Evolutionary conservation across 73 alveolate genomes (phyloP).

Genomic region (Halteria grandinella): DNA sequence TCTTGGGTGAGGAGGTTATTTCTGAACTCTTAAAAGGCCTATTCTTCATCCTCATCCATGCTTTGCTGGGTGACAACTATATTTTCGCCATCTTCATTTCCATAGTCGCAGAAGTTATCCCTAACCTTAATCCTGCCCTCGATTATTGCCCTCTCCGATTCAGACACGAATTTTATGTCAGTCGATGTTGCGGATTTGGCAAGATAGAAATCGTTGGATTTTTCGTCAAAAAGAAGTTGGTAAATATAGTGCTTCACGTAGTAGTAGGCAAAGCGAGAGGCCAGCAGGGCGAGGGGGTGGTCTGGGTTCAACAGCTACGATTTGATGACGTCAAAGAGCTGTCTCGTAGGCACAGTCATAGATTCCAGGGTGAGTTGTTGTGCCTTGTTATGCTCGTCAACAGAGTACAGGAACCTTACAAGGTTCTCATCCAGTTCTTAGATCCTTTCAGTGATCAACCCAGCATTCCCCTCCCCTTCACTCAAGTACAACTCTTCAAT

Average conservation of each 20-base stretch:
- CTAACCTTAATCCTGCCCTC: too few relatives aligned
- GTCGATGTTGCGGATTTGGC: too few relatives aligned
- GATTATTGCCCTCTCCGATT: too few relatives aligned
- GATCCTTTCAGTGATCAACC: too few relatives aligned
- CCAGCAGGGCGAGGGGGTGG: conserved; percentile 3
- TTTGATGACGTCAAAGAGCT: conserved; percentile 9
- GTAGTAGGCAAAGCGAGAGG: neutral
- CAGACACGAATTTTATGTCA: too few relatives aligned
- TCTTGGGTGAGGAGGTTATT: neutral
- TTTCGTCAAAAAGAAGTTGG: conserved; percentile 8
- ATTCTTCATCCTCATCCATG: neutral
- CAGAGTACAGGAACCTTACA: neutral
- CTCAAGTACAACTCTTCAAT: too few relatives aligned
- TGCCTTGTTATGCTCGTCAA: too few relatives aligned
- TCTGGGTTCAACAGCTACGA: neutral
- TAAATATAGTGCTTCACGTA: conserved; percentile 8
- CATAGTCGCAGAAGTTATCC: neutral
- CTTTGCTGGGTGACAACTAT: too few relatives aligned
- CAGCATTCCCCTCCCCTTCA: too few relatives aligned
- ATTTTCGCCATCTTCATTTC: neutral
- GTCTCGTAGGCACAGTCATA: conserved; percentile 5
- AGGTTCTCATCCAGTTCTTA: neutral
- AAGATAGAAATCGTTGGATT: conserved; percentile 12
- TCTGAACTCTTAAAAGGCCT: neutral
- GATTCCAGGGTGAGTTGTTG: conserved; percentile 20